Evolutionary conservation across 257 asterid genomes (phyloP).

Genomic region (Solanum virginianum): DNA sequence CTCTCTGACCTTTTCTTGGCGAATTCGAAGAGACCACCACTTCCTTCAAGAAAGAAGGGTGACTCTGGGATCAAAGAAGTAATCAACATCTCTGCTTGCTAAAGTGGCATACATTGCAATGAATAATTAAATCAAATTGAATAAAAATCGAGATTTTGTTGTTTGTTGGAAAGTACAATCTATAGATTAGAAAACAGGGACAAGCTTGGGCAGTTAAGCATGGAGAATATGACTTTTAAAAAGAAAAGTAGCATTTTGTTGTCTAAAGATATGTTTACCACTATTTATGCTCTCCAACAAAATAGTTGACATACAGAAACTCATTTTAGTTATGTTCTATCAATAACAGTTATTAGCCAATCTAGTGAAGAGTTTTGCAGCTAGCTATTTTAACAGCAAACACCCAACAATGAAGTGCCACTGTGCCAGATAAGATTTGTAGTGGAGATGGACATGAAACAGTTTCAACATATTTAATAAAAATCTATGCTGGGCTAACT

Average conservation of each 20-base stretch:
- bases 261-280: neutral
- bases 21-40: conserved; percentile 68
- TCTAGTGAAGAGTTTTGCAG: neutral
- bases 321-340: neutral
- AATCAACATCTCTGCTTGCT: conserved; percentile 93
- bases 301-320: neutral
- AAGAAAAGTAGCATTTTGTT: neutral
- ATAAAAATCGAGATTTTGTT: neutral
- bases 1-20: conserved; percentile 59
- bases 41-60: conserved; percentile 81
- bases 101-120: conserved; percentile 94
- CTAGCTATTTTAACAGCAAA: neutral
- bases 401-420: neutral
- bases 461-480: neutral
- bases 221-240: neutral
- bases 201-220: neutral
- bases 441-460: neutral
- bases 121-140: conserved; percentile 8
- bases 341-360: neutral
- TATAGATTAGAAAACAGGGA: neutral
- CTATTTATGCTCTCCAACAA: neutral
- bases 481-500: neutral
- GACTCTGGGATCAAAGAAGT: conserved; percentile 92
- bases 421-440: neutral
- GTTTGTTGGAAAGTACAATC: neutral